phyloP scores from a whole-genome alignment of 352 stramenopile genomes.

The Pythium volutum region DNA sequence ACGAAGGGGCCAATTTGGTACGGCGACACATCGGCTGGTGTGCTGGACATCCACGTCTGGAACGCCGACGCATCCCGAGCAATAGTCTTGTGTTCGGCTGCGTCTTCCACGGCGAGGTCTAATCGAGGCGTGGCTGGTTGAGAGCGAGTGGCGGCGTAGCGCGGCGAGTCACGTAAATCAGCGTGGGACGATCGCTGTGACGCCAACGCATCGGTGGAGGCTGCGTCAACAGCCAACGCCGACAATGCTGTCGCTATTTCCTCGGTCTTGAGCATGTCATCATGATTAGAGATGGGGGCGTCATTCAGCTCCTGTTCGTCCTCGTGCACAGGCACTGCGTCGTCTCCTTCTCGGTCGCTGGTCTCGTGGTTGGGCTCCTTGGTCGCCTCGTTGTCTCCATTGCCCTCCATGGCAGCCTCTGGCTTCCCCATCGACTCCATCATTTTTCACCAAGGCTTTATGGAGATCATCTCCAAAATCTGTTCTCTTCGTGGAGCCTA shows the following conservation, averaged over 20 bases:
- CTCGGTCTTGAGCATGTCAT: too few species aligned
- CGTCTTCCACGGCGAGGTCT: neutral
- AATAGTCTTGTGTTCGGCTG: neutral
- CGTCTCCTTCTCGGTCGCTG: neutral
- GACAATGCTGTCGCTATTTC: too few species aligned
- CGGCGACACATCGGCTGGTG: neutral
- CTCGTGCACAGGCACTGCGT: neutral
- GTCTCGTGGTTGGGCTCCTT: too few species aligned
- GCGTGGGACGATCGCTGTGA: neutral
- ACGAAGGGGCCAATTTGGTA: conserved; percentile 40
- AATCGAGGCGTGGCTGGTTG: neutral
- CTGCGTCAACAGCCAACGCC: too few species aligned
- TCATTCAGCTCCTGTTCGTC: neutral
- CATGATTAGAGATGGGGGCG: too few species aligned
- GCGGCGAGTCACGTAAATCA: too few species aligned
- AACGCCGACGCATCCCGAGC: conserved; percentile 4
- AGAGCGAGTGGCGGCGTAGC: neutral
- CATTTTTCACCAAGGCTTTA: too few species aligned
- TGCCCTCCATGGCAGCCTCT: neutral
- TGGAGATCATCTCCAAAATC: too few species aligned
- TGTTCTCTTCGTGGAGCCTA: conserved; percentile 1
- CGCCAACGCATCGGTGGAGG: neutral
- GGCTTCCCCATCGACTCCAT: too few species aligned
- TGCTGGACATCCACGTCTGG: conserved; percentile 7
- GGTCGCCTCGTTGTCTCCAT: neutral